phyloP scores from a whole-genome alignment of 495 filamentous ascomycete species.

The Lentithecium fluviatile region DNA sequence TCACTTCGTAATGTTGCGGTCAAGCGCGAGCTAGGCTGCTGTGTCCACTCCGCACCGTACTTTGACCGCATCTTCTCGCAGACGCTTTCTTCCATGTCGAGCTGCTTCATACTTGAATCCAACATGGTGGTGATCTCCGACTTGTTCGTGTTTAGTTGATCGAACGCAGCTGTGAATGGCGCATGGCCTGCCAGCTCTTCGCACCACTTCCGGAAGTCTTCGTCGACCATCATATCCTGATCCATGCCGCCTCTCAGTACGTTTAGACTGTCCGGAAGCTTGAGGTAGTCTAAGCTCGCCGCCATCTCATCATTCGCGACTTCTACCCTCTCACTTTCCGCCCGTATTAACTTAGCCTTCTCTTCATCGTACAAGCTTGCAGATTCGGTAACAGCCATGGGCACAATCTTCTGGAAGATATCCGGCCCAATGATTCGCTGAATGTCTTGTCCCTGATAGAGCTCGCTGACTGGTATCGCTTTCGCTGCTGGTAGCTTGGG shows the following conservation, averaged over 20 bases:
- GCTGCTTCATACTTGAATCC: slow-evolving; percentile 76
- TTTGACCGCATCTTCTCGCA: slow-evolving; percentile 99
- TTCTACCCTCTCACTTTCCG: slow-evolving; percentile 89
- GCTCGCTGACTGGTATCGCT: slow-evolving; percentile 92
- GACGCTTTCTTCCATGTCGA: slow-evolving; percentile 95
- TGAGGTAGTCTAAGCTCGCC: slow-evolving; percentile 88
- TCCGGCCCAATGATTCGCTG: slow-evolving; percentile 95
- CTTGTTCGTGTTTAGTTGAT: slow-evolving; percentile 74
- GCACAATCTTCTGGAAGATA: slow-evolving; percentile 94
- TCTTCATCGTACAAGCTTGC: slow-evolving; percentile 98
- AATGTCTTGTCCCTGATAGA: slow-evolving; percentile 96
- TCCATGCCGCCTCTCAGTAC: slow-evolving; percentile 92
- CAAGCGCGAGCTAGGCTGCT: slow-evolving; percentile 87
- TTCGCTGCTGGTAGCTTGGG: slow-evolving; percentile 96
- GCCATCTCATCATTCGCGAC: slow-evolving; percentile 92
- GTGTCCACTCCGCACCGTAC: slow-evolving; percentile 93
- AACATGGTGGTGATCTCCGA: slow-evolving; percentile 65
- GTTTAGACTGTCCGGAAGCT: slow-evolving; percentile 83
- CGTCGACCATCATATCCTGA: slow-evolving; percentile 78
- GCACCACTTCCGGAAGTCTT: slow-evolving; percentile 91
- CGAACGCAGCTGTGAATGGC: slow-evolving; percentile 71
- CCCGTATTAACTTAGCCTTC: slow-evolving; percentile 91
- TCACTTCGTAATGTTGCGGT: slow-evolving; percentile 85
- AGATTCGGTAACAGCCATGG: slow-evolving; percentile 93
- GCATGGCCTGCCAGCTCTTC: slow-evolving; percentile 83